phyloP scores from a whole-genome alignment of 495 filamentous ascomycete species.

The Tirmania nivea region DNA sequence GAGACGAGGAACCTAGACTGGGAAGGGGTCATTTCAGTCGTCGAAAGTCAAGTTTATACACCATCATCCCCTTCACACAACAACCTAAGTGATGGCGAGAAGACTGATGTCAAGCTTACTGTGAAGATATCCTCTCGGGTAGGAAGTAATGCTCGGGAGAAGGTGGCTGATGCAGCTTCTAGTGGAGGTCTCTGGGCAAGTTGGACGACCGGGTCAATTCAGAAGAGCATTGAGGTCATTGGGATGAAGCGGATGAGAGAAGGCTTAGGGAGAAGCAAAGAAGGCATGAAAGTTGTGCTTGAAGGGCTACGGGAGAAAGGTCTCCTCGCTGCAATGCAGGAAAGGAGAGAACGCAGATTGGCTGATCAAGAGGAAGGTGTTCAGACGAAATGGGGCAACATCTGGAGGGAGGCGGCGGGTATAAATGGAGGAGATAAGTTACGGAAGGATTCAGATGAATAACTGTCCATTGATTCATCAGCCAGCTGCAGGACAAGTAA shows the following conservation, averaged over 20 bases:
- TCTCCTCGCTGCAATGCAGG: conserved; percentile 66
- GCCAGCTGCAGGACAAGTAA: too few species aligned
- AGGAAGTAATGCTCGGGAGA: conserved; percentile 9
- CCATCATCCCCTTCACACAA: conserved; percentile 19
- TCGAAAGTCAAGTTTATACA: conserved; percentile 59
- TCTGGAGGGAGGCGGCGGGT: background rate
- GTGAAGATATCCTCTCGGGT: conserved; percentile 71
- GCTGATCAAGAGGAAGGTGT: background rate
- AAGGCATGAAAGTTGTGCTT: conserved; percentile 89
- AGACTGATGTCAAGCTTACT: conserved; percentile 60
- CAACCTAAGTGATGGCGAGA: conserved; percentile 23
- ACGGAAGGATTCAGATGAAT: too few species aligned
- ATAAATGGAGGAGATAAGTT: too few species aligned
- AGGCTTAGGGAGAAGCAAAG: conserved; percentile 65
- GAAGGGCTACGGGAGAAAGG: conserved; percentile 65
- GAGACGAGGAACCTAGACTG: conserved; percentile 73
- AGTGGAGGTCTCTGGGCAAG: conserved; percentile 43
- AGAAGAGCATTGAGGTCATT: conserved; percentile 75
- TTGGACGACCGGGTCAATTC: conserved; percentile 61
- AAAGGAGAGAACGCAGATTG: conserved; percentile 1
- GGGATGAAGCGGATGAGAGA: conserved; percentile 64
- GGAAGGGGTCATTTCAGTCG: conserved; percentile 76
- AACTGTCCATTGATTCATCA: too few species aligned
- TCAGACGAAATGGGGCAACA: background rate
- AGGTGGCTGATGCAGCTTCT: conserved; percentile 30